phyloP scores from a whole-genome alignment of 352 stramenopile genomes.

The Aphanomyces cochlioides region DNA sequence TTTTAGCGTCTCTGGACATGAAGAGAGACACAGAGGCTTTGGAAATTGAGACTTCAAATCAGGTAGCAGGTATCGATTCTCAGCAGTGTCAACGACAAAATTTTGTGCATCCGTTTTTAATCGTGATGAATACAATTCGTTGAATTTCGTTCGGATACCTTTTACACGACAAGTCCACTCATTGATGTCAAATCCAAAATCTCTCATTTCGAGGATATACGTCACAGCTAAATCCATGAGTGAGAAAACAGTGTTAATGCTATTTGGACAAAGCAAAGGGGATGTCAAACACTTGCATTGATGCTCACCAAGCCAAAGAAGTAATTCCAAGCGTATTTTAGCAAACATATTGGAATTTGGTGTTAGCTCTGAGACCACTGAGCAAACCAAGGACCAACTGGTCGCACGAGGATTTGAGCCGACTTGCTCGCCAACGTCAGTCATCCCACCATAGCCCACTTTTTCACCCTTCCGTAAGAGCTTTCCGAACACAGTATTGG shows the following conservation, averaged over 20 bases:
- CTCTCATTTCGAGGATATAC: background rate
- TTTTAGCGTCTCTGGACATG: background rate
- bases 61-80: no score
- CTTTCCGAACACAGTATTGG: slow-evolving; percentile 30
- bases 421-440: slow-evolving; percentile 51
- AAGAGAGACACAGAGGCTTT: background rate
- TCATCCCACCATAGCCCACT: slow-evolving; percentile 38
- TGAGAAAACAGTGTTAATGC: background rate
- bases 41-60: background rate
- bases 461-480: background rate
- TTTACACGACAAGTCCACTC: background rate
- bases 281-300: background rate
- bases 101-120: no score
- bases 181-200: background rate
- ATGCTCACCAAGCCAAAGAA: background rate
- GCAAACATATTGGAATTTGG: slow-evolving; percentile 43
- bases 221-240: background rate
- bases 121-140: background rate
- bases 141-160: background rate
- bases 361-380: slow-evolving; percentile 37
- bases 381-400: slow-evolving; percentile 52
- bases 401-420: slow-evolving; percentile 42
- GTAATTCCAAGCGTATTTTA: slow-evolving; percentile 29
- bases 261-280: slow-evolving; percentile 16
- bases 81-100: no score